These are phyloP conservation scores for Zalerion maritima DNA, from an alignment of 495 filamentous ascomycete species.

Conservation along the genomic window DNA sequence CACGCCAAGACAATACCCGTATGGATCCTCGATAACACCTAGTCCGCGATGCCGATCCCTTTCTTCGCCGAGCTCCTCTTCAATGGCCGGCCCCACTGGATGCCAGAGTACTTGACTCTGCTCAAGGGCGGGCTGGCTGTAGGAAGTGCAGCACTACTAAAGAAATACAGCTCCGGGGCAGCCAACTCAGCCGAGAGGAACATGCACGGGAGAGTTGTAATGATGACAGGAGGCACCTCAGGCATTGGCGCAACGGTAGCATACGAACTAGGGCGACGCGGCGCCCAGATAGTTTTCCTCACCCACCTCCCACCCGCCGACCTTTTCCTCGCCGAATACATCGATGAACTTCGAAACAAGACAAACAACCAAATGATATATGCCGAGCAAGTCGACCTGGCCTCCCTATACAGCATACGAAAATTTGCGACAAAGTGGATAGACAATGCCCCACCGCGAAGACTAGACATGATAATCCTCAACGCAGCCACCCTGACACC, in stretches of 20 bases:
- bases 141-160: constrained; percentile 47
- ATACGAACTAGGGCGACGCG: constrained; percentile 59
- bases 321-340: constrained; percentile 79
- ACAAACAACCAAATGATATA: constrained; percentile 86
- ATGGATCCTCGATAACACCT: no score
- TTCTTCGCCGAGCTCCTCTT: constrained; percentile 45
- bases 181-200: constrained; percentile 62
- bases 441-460: constrained; percentile 79
- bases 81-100: constrained; percentile 47
- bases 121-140: constrained; percentile 46
- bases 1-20: constrained; percentile 1
- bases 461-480: constrained; percentile 86
- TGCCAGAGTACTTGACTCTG: constrained; percentile 48
- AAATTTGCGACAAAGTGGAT: constrained; percentile 98
- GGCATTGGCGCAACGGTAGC: constrained; percentile 74
- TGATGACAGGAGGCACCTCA: constrained; percentile 92
- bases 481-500: constrained; percentile 67
- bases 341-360: constrained; percentile 66
- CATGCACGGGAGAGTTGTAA: constrained; percentile 83
- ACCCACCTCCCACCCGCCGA: constrained; percentile 68
- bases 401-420: constrained; percentile 73
- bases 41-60: constrained; percentile 58
- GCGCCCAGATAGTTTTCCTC: constrained; percentile 83
- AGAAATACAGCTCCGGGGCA: constrained; percentile 65
- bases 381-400: constrained; percentile 84